phyloP scores from a whole-genome alignment of 495 filamentous ascomycete genomes.

The Trichoderma gamsii region DNA sequence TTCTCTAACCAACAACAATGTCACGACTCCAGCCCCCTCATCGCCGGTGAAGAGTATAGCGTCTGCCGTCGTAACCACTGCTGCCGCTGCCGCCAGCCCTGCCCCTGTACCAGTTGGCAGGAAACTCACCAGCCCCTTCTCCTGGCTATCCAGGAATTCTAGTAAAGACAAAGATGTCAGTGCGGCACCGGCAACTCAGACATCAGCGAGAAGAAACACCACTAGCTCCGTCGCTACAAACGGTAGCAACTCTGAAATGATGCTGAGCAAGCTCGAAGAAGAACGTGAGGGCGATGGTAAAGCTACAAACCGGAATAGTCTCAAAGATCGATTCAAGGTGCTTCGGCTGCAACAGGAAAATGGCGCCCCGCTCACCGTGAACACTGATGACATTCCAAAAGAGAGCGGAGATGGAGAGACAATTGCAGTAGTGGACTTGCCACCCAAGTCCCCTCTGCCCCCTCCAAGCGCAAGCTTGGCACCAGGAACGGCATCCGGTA shows the following conservation, averaged over 20 bases:
- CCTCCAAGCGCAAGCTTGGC: slow-evolving; percentile 54
- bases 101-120: slow-evolving; percentile 40
- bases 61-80: slow-evolving; percentile 37
- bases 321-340: slow-evolving; percentile 82
- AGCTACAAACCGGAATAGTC: slow-evolving; percentile 55
- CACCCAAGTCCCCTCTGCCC: slow-evolving; percentile 42
- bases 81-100: slow-evolving; percentile 29
- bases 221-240: slow-evolving; percentile 68
- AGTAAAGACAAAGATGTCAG: slow-evolving; percentile 55
- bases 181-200: slow-evolving; percentile 43
- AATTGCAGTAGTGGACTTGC: neutral
- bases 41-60: slow-evolving; percentile 30
- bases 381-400: slow-evolving; percentile 46
- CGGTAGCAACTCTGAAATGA: slow-evolving; percentile 66
- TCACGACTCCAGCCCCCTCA: slow-evolving; percentile 33
- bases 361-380: slow-evolving; percentile 42
- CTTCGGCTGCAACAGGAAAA: slow-evolving; percentile 76
- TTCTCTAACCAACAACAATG: slow-evolving; percentile 43
- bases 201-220: slow-evolving; percentile 57
- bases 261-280: slow-evolving; percentile 64
- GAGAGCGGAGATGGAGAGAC: slow-evolving; percentile 25
- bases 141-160: slow-evolving; percentile 76
- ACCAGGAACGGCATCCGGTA: slow-evolving; percentile 76
- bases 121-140: slow-evolving; percentile 74
- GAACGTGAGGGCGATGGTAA: slow-evolving; percentile 48